These are phyloP conservation scores for Allantophomopsis cytisporea DNA, from an alignment of 2,329 filamentous ascomycete genomes.

Conservation along the genomic window DNA sequence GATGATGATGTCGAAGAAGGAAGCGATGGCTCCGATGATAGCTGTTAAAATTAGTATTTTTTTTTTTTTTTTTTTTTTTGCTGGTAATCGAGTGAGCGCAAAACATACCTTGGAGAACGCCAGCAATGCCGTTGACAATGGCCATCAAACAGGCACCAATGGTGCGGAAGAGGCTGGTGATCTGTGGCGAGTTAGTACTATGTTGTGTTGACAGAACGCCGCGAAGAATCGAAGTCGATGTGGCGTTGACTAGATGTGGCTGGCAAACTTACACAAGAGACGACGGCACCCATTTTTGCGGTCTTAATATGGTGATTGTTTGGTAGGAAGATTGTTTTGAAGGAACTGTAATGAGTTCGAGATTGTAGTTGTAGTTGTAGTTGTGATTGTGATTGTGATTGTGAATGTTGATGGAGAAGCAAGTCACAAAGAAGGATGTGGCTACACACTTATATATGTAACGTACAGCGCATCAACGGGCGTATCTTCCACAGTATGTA, in stretches of 20 bases:
- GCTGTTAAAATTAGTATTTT: background rate
- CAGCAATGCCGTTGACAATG: constrained; percentile 37
- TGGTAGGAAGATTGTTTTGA: constrained; percentile 1
- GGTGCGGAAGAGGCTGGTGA: constrained; percentile 16
- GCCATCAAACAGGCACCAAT: constrained; percentile 24
- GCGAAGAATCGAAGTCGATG: background rate
- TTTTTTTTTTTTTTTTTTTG: background rate
- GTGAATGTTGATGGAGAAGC: too few relatives aligned
- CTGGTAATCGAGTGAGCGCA: too few relatives aligned
- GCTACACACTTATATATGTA: too few relatives aligned
- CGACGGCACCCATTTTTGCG: constrained; percentile 20
- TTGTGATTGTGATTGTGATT: too few relatives aligned
- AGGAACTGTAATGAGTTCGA: too few relatives aligned
- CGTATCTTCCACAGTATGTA: too few relatives aligned
- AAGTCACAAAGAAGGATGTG: too few relatives aligned
- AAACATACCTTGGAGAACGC: constrained; percentile 12
- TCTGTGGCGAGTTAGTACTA: constrained; percentile 11
- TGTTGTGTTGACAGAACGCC: background rate
- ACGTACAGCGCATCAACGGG: too few relatives aligned
- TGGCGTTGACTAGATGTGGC: background rate
- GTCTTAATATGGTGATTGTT: constrained; percentile 7
- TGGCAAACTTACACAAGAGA: constrained; percentile 19
- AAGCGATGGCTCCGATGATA: constrained; percentile 16
- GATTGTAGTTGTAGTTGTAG: too few relatives aligned
- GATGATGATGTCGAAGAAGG: constrained; percentile 21